Percentiles rank a stretch among this genome's conserved stretches.
Conservation (phyloP, 345 rosid genomes). For the Streptanthus diversifolius region DNA sequence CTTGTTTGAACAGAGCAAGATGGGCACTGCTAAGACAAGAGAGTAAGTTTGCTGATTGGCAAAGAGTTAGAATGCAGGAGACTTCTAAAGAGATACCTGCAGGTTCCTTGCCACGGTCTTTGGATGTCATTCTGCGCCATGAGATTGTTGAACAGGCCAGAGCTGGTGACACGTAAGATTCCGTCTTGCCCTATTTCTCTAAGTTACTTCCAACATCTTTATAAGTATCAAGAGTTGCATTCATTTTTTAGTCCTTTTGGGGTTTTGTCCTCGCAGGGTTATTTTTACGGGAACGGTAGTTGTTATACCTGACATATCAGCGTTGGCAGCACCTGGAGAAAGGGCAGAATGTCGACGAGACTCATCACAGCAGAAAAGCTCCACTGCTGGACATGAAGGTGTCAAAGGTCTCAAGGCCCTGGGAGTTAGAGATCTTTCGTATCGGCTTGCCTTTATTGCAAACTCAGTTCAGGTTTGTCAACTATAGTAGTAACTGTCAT, state of each 20-base stretch:
- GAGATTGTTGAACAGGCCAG: conserved; percentile 98
- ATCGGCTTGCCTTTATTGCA: conserved; percentile 88
- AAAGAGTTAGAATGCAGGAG: conserved; percentile 98
- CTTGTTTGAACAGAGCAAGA: conserved; percentile 56
- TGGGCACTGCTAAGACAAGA: conserved; percentile 95
- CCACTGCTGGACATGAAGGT: conserved; percentile 68
- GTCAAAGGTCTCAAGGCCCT: conserved; percentile 78
- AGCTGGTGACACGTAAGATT: conserved; percentile 90
- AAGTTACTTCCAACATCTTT: not conserved
- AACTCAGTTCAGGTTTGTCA: conserved; percentile 87
- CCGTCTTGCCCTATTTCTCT: not conserved
- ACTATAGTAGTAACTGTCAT: not conserved
- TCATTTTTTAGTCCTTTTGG: not conserved
- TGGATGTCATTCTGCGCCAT: conserved; percentile 92
- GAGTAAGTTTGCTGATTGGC: conserved; percentile 98
- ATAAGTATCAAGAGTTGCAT: not conserved
- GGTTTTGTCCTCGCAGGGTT: conserved; percentile 50
- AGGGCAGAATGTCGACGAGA: conserved; percentile 83
- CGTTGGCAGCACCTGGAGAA: conserved; percentile 94
- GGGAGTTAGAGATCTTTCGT: conserved; percentile 94
- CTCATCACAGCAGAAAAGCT: conserved; percentile 58
- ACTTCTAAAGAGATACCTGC: conserved; percentile 97
- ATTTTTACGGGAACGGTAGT: conserved; percentile 87
- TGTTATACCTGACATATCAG: conserved; percentile 89
- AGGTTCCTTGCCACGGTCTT: conserved; percentile 88